phyloP scores from a whole-genome alignment of 495 filamentous ascomycete genomes.

The Xylaria curta region DNA sequence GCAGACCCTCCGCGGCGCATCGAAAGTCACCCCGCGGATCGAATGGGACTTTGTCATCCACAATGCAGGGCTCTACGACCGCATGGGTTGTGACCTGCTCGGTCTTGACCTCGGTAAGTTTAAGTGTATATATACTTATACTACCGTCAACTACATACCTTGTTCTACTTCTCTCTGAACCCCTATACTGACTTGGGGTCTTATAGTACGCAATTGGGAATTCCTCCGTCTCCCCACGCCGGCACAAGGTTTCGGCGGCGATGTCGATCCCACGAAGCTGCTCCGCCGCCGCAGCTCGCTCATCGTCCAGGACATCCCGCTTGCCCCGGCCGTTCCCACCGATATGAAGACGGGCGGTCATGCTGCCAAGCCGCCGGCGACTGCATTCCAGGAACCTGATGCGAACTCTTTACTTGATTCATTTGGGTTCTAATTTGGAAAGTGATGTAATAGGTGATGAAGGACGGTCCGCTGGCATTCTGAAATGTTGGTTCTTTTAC shows the following conservation, averaged over 20 bases:
- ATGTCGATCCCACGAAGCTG: slow-evolving; percentile 68
- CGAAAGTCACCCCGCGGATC: slow-evolving; percentile 75
- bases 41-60: slow-evolving; percentile 93
- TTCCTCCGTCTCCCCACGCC: slow-evolving; percentile 65
- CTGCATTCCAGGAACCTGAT: slow-evolving; percentile 89
- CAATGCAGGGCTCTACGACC: slow-evolving; percentile 84
- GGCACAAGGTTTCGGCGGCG: slow-evolving; percentile 43
- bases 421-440: slow-evolving; percentile 66
- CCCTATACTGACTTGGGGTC: background rate
- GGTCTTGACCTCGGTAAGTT: slow-evolving; percentile 75
- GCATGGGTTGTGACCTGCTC: slow-evolving; percentile 96
- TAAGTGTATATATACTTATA: background rate
- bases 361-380: slow-evolving; percentile 64
- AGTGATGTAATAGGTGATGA: no score
- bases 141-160: background rate
- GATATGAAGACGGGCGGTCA: slow-evolving; percentile 56
- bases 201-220: slow-evolving; percentile 79
- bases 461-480: background rate
- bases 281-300: slow-evolving; percentile 75
- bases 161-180: slow-evolving; percentile 4
- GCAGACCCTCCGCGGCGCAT: slow-evolving; percentile 83
- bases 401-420: slow-evolving; percentile 79
- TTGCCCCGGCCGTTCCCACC: slow-evolving; percentile 43
- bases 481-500: background rate
- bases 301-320: slow-evolving; percentile 79